Base-by-base conservation (phyloP, 23 red algal genomes). In the Gracilaria domingensis region DNA sequence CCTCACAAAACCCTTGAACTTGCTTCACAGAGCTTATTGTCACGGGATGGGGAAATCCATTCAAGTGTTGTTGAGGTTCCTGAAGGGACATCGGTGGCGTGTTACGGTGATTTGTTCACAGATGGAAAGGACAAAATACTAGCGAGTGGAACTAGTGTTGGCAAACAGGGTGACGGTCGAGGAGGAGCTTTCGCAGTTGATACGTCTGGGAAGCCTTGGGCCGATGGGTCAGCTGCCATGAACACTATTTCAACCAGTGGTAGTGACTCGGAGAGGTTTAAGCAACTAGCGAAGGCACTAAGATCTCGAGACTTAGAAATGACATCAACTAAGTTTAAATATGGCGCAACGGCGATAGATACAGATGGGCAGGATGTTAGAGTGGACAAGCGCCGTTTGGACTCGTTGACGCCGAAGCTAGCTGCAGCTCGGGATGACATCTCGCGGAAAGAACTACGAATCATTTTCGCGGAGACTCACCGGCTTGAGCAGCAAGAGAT, bases 401-500 rank as follows among this genome's bases (percentile, higher is more conserved):
- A 88, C 74, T 88, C 69, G 84, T 33, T 88, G 24, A 88, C 84
- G 24, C 67, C 35, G 54, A 69, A 88, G 44, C 71, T 88, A 9
- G 69, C 78, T 4, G 30, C 67, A 25, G 84, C 84, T 57, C 84
- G 84, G 4, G 84, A 88, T 76, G 44, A 67, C 9, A 88, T 88
- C 38, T 88, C 84, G 12, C 44, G 84, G 35, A 72, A 88, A 56
- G 84, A 88, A 57, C 84, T 88, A 20, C 84, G 78, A 47, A 88
- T 88, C 69, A 88, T 69, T 18, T 88, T 88, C 59, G 84, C 84
- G 33, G 84, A 88, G 51, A 88, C 84, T 48, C 84, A 88, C 16
- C 45, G 84, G 8, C 28, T 76, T 20, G 84, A 88, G 14, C 84
- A 88, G 21, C 59, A 88, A 34, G 84, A 88, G 53, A 75, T 88